A percentile compares a stretch with the other conserved stretches of the same genome.
Conservation (phyloP, 1,139 yeast species). For the Taphrina sp. region DNA sequence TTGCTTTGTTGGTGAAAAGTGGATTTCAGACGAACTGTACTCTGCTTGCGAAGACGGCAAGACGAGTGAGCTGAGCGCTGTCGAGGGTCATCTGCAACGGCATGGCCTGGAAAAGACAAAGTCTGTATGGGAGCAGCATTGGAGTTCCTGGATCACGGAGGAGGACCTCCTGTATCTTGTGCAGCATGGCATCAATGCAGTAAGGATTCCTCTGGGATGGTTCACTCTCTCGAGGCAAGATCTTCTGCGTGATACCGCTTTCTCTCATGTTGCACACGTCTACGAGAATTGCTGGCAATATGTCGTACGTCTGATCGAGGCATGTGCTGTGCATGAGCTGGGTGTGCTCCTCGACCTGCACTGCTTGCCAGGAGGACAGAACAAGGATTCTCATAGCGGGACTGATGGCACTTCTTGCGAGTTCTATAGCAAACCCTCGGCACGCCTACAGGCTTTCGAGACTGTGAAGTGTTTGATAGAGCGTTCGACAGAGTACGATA, state of each 20-base stretch:
- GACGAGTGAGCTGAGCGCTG: conserved; percentile 76
- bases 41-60: conserved; percentile 53
- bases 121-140: conserved; percentile 61
- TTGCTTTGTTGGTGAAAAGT: conserved; percentile 72
- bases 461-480: conserved; percentile 60
- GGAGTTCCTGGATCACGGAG: conserved; percentile 62
- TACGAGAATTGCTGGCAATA: conserved; percentile 71
- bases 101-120: conserved; percentile 59
- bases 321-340: conserved; percentile 58
- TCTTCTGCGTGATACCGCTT: conserved; percentile 61
- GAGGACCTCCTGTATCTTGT: conserved; percentile 78
- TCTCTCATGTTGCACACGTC: conserved; percentile 54
- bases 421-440: conserved; percentile 56
- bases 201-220: conserved; percentile 86
- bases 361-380: conserved; percentile 91
- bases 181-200: conserved; percentile 65
- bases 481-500: conserved; percentile 59
- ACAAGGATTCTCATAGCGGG: conserved; percentile 81
- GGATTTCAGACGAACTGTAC: conserved; percentile 56
- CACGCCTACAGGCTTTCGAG: conserved; percentile 50
- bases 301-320: conserved; percentile 54
- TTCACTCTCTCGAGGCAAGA: conserved; percentile 69
- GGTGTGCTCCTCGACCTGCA: conserved; percentile 82
- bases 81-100: conserved; percentile 50
- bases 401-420: conserved; percentile 58